phyloP scores from a whole-genome alignment of 176 grass and related monocot species.

The Bothriochloa decipiens region DNA sequence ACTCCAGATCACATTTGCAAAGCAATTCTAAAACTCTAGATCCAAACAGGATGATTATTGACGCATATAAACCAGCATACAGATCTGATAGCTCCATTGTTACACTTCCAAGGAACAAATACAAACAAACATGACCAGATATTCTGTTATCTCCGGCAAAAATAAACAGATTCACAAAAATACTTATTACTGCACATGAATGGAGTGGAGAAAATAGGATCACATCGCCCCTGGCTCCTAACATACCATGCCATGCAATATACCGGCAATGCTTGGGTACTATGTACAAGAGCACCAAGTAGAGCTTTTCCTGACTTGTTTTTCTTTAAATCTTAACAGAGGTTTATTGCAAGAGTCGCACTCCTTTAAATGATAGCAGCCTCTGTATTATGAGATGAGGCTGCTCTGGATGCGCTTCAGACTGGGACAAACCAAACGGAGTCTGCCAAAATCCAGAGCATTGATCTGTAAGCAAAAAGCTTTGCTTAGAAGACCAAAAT shows the following conservation, averaged over 20 bases:
- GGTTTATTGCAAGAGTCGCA: slow-evolving; percentile 21
- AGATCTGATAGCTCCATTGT: not conserved
- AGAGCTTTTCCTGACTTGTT: not conserved
- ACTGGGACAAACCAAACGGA: slow-evolving; percentile 62
- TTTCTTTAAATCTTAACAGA: slow-evolving; percentile 18
- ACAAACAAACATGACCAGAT: slow-evolving; percentile 6
- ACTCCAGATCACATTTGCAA: not conserved
- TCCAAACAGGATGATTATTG: slow-evolving; percentile 36
- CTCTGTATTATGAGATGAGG: slow-evolving; percentile 44
- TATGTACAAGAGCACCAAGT: slow-evolving; percentile 50
- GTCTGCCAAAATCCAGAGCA: slow-evolving; percentile 60
- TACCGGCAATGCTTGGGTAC: slow-evolving; percentile 36
- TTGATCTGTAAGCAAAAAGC: slow-evolving; percentile 55
- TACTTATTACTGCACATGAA: slow-evolving; percentile 42
- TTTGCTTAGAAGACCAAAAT: slow-evolving; percentile 8
- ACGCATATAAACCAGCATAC: slow-evolving; percentile 25
- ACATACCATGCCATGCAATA: slow-evolving; percentile 47
- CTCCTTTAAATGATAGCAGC: slow-evolving; percentile 6
- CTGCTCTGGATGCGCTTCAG: slow-evolving; percentile 77
- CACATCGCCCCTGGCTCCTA: slow-evolving; percentile 1
- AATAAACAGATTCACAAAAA: slow-evolving; percentile 27
- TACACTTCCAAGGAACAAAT: slow-evolving; percentile 5
- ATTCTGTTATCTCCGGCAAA: not conserved
- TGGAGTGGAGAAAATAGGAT: slow-evolving; percentile 22
- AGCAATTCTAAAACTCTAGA: not conserved